Base-by-base conservation (phyloP, 1,284 basidiomycete genomes). In the Sporisorium graminicola region DNA sequence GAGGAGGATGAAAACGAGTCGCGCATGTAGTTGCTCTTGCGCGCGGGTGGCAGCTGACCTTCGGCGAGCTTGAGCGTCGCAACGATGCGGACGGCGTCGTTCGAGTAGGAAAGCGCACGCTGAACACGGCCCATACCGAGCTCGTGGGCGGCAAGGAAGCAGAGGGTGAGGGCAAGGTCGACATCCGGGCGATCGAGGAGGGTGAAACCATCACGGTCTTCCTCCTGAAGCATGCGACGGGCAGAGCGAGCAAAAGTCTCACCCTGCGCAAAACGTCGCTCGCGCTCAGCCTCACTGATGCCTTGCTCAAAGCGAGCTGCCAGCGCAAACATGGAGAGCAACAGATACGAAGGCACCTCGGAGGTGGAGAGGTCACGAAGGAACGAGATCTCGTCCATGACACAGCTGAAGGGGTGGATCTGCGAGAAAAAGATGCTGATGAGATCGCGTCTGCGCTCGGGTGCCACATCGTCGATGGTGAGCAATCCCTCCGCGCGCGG, bases 311-410 rank as follows among this genome's bases (percentile, higher is more conserved):
- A 86, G 54, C 87, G 86, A 10, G 86, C 83, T 22, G 86, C 78
- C 22, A 87, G 68, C 20, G 86, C 85, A 74, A 86, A 88, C 42
- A 88, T 87, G 43, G 86, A 82, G 71, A 87, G 84, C 54, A 87
- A 79, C n/a, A 88, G 80, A 44, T 86, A 78, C 6, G 86, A 84
- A 14, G 86, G 86, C 5, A 86, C 81, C 50, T 84, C 84, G 37
- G 80, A 81, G 42, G 86, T 84, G 68, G 86, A 87, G 14, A 86
- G 79, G 13, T 87, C 86, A 62, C 88, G 84, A 12, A 86, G 77
- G 79, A 88, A 88, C 3, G 86, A 87, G 26, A 87, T 82, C 22
- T 80, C 77, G 71, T 88, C 87, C 55, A 88, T 80, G 82, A 87
- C 86, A 44, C 83, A 74, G 43, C 79, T 81, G 73, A 86, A 86